Percentiles rank a stretch among this genome's conserved stretches.
phyloP scores from a whole-genome alignment of 495 filamentous ascomycete species.

The Rhizodiscina lignyota region DNA sequence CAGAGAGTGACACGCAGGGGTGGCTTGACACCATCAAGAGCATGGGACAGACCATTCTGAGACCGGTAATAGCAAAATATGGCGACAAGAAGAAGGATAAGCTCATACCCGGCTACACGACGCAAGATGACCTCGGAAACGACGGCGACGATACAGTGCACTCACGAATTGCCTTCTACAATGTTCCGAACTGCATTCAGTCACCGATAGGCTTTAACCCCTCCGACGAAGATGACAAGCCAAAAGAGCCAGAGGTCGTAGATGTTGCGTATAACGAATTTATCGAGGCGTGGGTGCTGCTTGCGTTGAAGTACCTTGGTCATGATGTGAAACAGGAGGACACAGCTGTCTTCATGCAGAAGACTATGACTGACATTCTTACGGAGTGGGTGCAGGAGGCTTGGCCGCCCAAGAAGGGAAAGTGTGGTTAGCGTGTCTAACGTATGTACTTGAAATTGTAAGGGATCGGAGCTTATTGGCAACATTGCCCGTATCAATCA shows the following conservation, averaged over 20 bases:
- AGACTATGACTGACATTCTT: neutral
- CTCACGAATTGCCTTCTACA: constrained; percentile 51
- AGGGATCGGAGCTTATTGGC: too few relatives aligned
- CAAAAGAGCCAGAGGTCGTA: constrained; percentile 43
- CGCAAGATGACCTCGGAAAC: constrained; percentile 63
- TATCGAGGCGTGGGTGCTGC: constrained; percentile 59
- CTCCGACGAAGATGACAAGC: constrained; percentile 9
- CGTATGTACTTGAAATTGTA: too few relatives aligned
- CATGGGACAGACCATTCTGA: neutral
- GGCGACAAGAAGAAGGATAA: constrained; percentile 10
- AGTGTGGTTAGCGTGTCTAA: too few relatives aligned
- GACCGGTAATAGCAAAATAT: too few relatives aligned
- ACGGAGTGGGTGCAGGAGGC: too few relatives aligned
- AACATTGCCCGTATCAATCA: too few relatives aligned
- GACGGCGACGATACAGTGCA: constrained; percentile 90
- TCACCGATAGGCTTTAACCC: constrained; percentile 35
- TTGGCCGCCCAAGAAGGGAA: too few relatives aligned
- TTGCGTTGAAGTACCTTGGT: constrained; percentile 53
- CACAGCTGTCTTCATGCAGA: neutral
- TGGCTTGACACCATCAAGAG: neutral
- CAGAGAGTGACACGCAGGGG: constrained; percentile 3
- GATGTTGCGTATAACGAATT: constrained; percentile 89
- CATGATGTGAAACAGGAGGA: neutral
- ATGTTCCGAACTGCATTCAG: constrained; percentile 70
- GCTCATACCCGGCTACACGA: constrained; percentile 71